Conservation (phyloP, 306 rosid species). For the Lablab purpureus region DNA sequence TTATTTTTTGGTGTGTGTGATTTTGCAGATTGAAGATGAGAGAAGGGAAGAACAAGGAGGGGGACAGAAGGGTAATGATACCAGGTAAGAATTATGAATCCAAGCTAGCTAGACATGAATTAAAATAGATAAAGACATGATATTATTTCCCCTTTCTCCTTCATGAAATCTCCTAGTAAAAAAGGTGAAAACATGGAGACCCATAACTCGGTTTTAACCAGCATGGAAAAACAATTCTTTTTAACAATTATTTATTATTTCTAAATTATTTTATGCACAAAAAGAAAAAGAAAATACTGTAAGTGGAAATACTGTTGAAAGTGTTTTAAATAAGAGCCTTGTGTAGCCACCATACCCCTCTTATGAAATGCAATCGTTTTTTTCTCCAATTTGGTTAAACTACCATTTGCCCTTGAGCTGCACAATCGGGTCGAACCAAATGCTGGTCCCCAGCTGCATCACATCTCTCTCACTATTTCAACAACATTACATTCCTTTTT, state of each 20-base stretch:
- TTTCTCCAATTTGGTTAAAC: conserved; percentile 60
- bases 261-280: not conserved
- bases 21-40: conserved; percentile 50
- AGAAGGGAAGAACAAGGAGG: conserved; percentile 48
- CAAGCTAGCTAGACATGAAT: conserved; percentile 22
- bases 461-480: conserved; percentile 34
- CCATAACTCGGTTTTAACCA: conserved; percentile 52
- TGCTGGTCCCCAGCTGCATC: conserved; percentile 69
- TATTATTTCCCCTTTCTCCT: conserved; percentile 29
- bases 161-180: conserved; percentile 65
- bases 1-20: not conserved
- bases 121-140: conserved; percentile 20
- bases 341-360: conserved; percentile 53
- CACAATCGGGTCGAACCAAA: conserved; percentile 43
- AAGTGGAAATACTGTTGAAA: conserved; percentile 74
- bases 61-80: conserved; percentile 54
- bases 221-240: conserved; percentile 19
- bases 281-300: conserved; percentile 29
- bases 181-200: conserved; percentile 61
- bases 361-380: conserved; percentile 7
- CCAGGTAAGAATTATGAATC: conserved; percentile 59
- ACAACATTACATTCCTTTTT: conserved; percentile 35
- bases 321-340: conserved; percentile 53
- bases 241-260: conserved; percentile 21
- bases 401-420: conserved; percentile 67